Percentiles rank a stretch among this genome's conserved stretches.
These are phyloP conservation scores for Ramaria sp. DNA, from an alignment of 768 basidiomycete genomes.

Conservation along the genomic window DNA sequence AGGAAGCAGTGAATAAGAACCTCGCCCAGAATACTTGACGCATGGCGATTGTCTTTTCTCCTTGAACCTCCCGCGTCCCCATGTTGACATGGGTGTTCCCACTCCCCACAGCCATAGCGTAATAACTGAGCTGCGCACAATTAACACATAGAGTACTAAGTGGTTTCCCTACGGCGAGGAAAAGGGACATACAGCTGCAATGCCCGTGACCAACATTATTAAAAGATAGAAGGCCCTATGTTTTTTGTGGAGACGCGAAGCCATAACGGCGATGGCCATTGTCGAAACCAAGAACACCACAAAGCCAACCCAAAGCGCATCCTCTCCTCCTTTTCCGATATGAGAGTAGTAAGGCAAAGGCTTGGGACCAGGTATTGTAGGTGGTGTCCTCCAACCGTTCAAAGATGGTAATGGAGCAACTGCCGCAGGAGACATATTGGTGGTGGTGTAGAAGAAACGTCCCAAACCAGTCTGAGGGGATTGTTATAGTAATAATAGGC, in stretches of 20 bases:
- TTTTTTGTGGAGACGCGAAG: neutral
- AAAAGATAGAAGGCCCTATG: slow-evolving; percentile 5
- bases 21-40: slow-evolving; percentile 9
- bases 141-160: neutral
- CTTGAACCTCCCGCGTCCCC: neutral
- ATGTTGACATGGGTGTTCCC: neutral
- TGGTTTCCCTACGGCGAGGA: neutral
- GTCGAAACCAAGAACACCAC: slow-evolving; percentile 3
- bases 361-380: neutral
- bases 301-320: slow-evolving; percentile 5
- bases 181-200: slow-evolving; percentile 3
- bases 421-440: neutral
- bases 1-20: neutral
- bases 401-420: neutral
- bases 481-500: neutral
- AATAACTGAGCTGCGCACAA: slow-evolving; percentile 4
- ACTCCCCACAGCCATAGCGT: slow-evolving; percentile 6
- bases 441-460: neutral
- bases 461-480: neutral
- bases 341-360: neutral
- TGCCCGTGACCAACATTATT: neutral
- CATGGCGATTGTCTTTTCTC: neutral
- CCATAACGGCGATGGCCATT: neutral
- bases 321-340: neutral
- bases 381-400: neutral